Evolutionary conservation across 495 filamentous ascomycete species (phyloP).

Genomic region (Penicillium goetzii): DNA sequence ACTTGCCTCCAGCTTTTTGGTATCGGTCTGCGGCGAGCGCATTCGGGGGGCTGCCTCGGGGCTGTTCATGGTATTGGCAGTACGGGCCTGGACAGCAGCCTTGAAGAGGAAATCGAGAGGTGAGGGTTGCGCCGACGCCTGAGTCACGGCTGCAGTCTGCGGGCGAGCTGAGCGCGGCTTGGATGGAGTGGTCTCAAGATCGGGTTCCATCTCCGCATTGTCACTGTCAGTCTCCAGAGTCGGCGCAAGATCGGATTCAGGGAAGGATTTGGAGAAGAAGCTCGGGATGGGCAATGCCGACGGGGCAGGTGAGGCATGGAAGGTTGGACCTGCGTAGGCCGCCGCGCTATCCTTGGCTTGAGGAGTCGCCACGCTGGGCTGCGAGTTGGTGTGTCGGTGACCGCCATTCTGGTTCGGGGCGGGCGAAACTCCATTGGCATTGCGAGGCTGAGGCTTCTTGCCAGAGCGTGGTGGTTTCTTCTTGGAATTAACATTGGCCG

Average conservation of each 20-base stretch:
- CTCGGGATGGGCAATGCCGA: conserved; percentile 91
- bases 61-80: conserved; percentile 44
- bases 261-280: conserved; percentile 83
- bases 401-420: conserved; percentile 26
- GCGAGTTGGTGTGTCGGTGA: conserved; percentile 40
- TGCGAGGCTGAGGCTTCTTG: conserved; percentile 44
- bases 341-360: conserved; percentile 47
- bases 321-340: conserved; percentile 90
- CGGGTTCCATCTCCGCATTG: conserved; percentile 37
- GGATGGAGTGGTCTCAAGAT: conserved; percentile 46
- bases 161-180: conserved; percentile 39
- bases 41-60: conserved; percentile 44
- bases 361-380: conserved; percentile 48
- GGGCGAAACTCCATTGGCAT: conserved; percentile 30
- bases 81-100: conserved; percentile 71
- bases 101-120: conserved; percentile 89
- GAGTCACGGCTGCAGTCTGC: conserved; percentile 26
- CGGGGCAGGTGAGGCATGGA: conserved; percentile 92
- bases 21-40: conserved; percentile 44
- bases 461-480: conserved; percentile 44
- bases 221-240: conserved; percentile 46
- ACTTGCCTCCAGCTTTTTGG: conserved; percentile 26
- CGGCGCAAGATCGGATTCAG: conserved; percentile 53
- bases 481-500: conserved; percentile 39
- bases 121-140: conserved; percentile 59